These are phyloP conservation scores for Cephalotrichum gorgonifer DNA, from an alignment of 2,329 filamentous ascomycete genomes.

Conservation along the genomic window DNA sequence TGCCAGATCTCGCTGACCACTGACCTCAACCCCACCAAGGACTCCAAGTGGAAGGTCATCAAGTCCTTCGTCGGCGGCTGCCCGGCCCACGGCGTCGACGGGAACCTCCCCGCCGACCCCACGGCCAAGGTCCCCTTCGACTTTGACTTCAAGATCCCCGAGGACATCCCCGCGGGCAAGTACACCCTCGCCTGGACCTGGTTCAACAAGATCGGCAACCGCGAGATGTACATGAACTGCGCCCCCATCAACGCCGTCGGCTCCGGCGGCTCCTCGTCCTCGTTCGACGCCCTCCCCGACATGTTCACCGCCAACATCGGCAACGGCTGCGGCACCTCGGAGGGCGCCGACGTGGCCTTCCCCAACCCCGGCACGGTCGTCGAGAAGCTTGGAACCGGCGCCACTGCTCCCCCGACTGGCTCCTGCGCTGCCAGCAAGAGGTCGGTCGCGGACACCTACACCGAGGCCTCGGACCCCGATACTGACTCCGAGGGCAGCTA, in stretches of 20 bases:
- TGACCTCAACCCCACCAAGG: constrained; percentile 55
- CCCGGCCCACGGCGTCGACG: constrained; percentile 46
- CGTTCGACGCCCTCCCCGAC: constrained; percentile 48
- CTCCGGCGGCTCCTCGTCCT: constrained; percentile 11
- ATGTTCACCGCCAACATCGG: constrained; percentile 63
- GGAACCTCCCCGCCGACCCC: constrained; percentile 46
- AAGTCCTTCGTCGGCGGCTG: constrained; percentile 82
- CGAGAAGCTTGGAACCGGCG: too few species aligned
- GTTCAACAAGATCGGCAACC: constrained; percentile 68
- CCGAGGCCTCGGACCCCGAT: too few species aligned
- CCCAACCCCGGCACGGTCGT: constrained; percentile 54
- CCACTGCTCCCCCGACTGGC: too few species aligned
- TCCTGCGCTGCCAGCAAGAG: too few species aligned
- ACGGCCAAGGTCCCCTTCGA: too few species aligned
- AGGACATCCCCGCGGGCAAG: constrained; percentile 61
- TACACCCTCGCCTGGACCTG: constrained; percentile 63
- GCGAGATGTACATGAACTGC: constrained; percentile 85
- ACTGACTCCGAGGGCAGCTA: too few species aligned
- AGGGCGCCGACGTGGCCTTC: constrained; percentile 50
- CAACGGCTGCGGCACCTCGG: constrained; percentile 45
- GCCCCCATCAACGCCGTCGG: constrained; percentile 53
- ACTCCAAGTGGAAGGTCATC: constrained; percentile 77
- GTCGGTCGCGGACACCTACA: too few species aligned
- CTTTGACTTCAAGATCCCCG: constrained; percentile 48
- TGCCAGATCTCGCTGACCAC: constrained; percentile 85